Percentiles rank a stretch among this genome's conserved stretches.
These are phyloP conservation scores for Scopulariopsis brevicaulis DNA, from an alignment of 2,329 filamentous ascomycete species.

Conservation along the genomic window DNA sequence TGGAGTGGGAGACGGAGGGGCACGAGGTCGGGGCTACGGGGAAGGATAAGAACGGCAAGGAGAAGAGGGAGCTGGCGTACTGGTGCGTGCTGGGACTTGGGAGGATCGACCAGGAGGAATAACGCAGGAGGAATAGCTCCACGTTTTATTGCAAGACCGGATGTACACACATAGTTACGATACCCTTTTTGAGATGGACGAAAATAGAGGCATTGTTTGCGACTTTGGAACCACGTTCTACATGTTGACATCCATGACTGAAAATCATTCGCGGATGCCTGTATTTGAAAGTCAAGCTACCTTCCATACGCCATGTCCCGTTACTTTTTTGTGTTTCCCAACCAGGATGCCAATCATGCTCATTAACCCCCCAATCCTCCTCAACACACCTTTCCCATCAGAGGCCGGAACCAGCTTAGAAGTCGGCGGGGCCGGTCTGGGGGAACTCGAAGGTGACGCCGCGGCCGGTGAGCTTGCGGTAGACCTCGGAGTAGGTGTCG, in stretches of 20 bases:
- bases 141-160: not conserved
- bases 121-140: conserved; percentile 27
- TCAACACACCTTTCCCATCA: not conserved
- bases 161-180: conserved; percentile 16
- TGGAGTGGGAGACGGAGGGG: conserved; percentile 76
- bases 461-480: conserved; percentile 95
- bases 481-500: conserved; percentile 99
- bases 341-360: conserved; percentile 13
- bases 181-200: conserved; percentile 21
- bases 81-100: conserved; percentile 92
- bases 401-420: conserved; percentile 42
- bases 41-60: conserved; percentile 50
- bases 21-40: conserved; percentile 48
- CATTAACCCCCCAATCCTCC: not conserved
- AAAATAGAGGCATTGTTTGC: not conserved
- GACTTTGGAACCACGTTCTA: not conserved
- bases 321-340: conserved; percentile 19
- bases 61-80: conserved; percentile 83
- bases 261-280: conserved; percentile 9
- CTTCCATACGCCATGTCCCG: conserved; percentile 4
- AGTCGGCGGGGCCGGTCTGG: conserved; percentile 69
- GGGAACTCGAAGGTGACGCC: conserved; percentile 98
- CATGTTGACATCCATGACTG: conserved; percentile 11
- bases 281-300: conserved; percentile 9
- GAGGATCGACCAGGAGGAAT: conserved; percentile 48